Evolutionary conservation across 2,329 filamentous ascomycete species (phyloP).

Genomic region (Aspergillus puulaauensis): DNA sequence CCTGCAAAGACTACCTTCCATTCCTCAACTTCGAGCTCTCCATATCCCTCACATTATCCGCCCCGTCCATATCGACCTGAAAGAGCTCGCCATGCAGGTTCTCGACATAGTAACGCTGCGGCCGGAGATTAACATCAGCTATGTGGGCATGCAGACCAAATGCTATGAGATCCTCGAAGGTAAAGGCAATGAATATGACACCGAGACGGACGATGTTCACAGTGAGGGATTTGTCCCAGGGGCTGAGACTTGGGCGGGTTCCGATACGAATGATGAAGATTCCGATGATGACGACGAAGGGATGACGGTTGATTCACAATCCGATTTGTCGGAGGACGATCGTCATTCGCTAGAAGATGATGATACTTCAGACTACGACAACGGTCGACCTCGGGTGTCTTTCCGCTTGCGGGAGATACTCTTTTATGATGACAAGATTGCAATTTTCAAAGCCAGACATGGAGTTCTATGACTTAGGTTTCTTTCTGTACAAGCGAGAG

Average conservation of each 20-base stretch:
- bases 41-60: conserved; percentile 69
- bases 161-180: conserved; percentile 79
- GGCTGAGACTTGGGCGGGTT: conserved; percentile 44
- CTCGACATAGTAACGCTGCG: conserved; percentile 75
- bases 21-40: conserved; percentile 68
- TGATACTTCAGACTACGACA: conserved; percentile 44
- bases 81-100: conserved; percentile 73
- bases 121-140: conserved; percentile 74
- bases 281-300: conserved; percentile 41
- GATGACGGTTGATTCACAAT: conserved; percentile 22
- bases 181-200: conserved; percentile 37
- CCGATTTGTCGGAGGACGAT: conserved; percentile 26
- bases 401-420: conserved; percentile 74
- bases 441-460: conserved; percentile 75
- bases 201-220: conserved; percentile 46
- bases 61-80: conserved; percentile 61
- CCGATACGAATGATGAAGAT: conserved; percentile 46
- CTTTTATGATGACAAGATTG: conserved; percentile 81
- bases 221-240: conserved; percentile 48
- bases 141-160: conserved; percentile 72
- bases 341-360: conserved; percentile 41
- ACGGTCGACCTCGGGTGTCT: conserved; percentile 38
- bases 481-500: background rate
- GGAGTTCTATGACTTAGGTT: conserved; percentile 44
- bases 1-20: conserved; percentile 69